Conservation (phyloP, 352 stramenopile species). For the Globisporangium barbulae region DNA sequence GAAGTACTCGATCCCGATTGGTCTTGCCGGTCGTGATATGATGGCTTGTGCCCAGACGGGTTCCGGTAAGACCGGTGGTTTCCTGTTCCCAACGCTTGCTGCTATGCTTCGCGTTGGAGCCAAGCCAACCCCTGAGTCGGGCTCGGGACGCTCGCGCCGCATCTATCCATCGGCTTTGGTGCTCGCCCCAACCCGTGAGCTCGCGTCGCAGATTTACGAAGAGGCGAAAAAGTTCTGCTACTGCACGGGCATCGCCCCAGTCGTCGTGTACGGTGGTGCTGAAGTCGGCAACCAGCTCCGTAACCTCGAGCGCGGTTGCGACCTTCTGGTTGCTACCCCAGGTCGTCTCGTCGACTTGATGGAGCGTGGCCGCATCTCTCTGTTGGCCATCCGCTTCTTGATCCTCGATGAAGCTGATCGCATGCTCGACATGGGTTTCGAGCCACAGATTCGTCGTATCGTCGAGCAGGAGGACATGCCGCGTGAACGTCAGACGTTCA, state of each 20-base stretch:
- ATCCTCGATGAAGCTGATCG: conserved; percentile 99
- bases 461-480: conserved; percentile 98
- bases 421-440: conserved; percentile 99
- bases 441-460: conserved; percentile 98
- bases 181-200: conserved; percentile 93
- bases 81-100: conserved; percentile 97
- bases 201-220: conserved; percentile 95
- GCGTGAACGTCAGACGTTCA: conserved; percentile 97
- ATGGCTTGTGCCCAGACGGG: conserved; percentile 99
- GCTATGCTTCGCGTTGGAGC: conserved; percentile 90
- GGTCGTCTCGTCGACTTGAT: conserved; percentile 97
- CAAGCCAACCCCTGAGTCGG: conserved; percentile 37
- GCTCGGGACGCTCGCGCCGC: conserved; percentile 69
- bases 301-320: conserved; percentile 89
- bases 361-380: conserved; percentile 89
- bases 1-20: conserved; percentile 99
- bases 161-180: conserved; percentile 92
- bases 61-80: conserved; percentile 96
- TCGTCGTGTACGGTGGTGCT: conserved; percentile 95
- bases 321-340: conserved; percentile 97
- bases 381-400: conserved; percentile 92
- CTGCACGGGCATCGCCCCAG: conserved; percentile 91
- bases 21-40: conserved; percentile 92
- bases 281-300: conserved; percentile 87
- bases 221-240: conserved; percentile 97